Evolutionary conservation across 1,284 basidiomycete genomes (phyloP).

Genomic region (Irpex sp.): DNA sequence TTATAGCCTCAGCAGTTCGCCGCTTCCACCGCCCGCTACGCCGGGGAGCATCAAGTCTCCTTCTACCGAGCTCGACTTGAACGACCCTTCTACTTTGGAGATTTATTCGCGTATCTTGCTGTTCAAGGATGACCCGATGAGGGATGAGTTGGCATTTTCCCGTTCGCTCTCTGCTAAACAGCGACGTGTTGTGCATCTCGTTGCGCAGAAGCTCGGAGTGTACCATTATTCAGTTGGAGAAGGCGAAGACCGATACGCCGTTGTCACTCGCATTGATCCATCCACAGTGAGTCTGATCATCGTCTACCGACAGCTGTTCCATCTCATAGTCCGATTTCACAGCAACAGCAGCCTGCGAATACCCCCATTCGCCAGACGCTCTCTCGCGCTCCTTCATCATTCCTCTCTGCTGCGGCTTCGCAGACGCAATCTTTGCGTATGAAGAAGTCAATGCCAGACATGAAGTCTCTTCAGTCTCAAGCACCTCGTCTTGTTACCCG

Average conservation of each 20-base stretch:
- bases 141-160: constrained; percentile 96
- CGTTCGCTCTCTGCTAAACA: constrained; percentile 83
- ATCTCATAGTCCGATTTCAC: constrained; percentile 10
- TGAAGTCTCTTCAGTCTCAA: constrained; percentile 80
- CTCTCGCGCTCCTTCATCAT: constrained; percentile 71
- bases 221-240: constrained; percentile 94
- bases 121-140: constrained; percentile 98
- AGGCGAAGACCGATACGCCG: constrained; percentile 89
- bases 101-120: constrained; percentile 96
- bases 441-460: constrained; percentile 97
- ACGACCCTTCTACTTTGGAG: constrained; percentile 92
- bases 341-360: constrained; percentile 31
- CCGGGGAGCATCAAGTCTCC: constrained; percentile 51
- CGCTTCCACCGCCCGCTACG: constrained; percentile 50
- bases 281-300: constrained; percentile 47
- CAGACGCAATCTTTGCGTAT: constrained; percentile 63
- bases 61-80: constrained; percentile 84
- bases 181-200: constrained; percentile 89
- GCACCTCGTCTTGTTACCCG: constrained; percentile 79
- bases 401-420: constrained; percentile 50
- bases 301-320: constrained; percentile 11
- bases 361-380: constrained; percentile 47
- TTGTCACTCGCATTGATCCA: constrained; percentile 85
- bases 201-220: constrained; percentile 93
- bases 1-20: constrained; percentile 47